phyloP scores from a whole-genome alignment of 2,329 filamentous ascomycete species.

The Pestalotiopsis sp. region DNA sequence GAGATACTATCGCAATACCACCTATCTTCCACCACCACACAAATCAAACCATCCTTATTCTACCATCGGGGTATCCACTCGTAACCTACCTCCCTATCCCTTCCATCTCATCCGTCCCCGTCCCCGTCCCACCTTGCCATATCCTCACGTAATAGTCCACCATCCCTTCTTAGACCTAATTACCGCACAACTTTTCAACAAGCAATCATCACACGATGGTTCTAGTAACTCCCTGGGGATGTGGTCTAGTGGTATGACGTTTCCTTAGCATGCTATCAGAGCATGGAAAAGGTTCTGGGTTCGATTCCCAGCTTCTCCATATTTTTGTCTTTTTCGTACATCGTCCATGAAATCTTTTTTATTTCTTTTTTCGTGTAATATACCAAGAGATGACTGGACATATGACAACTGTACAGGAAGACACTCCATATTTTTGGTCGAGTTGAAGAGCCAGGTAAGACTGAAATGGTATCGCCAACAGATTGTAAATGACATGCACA shows the following conservation, averaged over 20 bases:
- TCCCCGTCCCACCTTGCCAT: neutral
- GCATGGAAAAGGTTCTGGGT: constrained; percentile 19
- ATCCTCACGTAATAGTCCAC: neutral
- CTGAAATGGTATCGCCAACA: no score
- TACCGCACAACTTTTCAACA: neutral
- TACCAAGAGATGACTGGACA: no score
- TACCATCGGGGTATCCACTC: neutral
- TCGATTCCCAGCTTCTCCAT: constrained; percentile 18
- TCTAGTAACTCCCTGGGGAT: neutral
- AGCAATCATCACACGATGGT: neutral
- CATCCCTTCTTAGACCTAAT: neutral
- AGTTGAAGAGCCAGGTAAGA: no score
- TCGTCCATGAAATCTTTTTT: no score
- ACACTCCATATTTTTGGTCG: no score
- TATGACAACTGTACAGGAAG: no score
- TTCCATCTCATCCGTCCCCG: neutral
- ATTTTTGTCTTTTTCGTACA: neutral
- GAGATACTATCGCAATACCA: neutral
- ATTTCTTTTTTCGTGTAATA: neutral
- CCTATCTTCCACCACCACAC: neutral
- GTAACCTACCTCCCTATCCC: neutral
- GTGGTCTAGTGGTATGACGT: constrained; percentile 17
- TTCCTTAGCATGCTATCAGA: constrained; percentile 15
- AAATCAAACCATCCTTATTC: neutral
- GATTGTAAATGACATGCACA: no score